Base-by-base conservation (phyloP, 2,329 filamentous ascomycete genomes). In the Colletotrichum cuscutae region DNA sequence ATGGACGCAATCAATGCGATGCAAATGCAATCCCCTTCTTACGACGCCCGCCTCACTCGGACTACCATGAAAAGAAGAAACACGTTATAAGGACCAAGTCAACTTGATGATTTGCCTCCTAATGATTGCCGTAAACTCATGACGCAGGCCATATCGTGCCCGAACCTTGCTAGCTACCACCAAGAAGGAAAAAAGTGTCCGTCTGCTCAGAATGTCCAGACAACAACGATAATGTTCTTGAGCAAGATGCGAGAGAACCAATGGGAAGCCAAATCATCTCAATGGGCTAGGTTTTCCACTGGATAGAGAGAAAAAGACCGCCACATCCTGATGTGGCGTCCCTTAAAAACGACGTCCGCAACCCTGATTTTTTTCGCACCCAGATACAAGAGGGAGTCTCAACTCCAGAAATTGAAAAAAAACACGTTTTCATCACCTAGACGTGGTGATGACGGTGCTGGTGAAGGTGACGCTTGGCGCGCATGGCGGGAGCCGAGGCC, bases 371-470 rank as follows among this genome's bases (percentile, higher is more conserved):
- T 56, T 62, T 68, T 42, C 54, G 46, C 70, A 65, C 46, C 63
- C 63, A 30, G 49, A 46, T 49, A 62, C 60, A 52, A 62, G 57
- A 65, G 30, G 66, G 59, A 65, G 60, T 37, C 13, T 35, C 30
- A 35, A 63, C 59, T 68, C 65, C 26, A 28, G 54, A 64, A 53
- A 69, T 54, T 22, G 58, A 61, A 15, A 53, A 15, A 53, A 63
- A 53, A 19, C 24, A 72, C 56, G 8, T 35, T 22, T 46, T 22
- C 15, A 26, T 57, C 66, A 57, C 61, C 67, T 73, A 73, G n/a
- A 61, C 35, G 61, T 73, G 73, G 67, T 75, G 72, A 66, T 83
- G 82, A 57, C 79, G 81, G 75, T 86, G 86, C 60, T 81, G 80
- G 77, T 85, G 84, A 46, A 83, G 74, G 72, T 85, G 83, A 46